phyloP scores from a whole-genome alignment of 2,329 filamentous ascomycete species.

The Fusarium pseudograminearum region DNA sequence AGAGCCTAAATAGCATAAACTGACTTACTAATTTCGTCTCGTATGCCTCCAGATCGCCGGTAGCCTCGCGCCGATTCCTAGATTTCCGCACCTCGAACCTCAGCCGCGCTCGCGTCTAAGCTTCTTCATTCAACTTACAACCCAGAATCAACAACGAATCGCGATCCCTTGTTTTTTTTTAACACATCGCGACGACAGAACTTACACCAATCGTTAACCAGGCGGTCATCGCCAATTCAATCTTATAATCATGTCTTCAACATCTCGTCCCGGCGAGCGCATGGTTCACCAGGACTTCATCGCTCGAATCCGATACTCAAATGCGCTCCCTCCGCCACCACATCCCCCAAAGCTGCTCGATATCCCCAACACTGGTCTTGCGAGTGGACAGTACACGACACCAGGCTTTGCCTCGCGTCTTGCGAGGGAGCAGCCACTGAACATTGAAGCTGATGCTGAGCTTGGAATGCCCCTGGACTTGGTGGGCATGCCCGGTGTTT shows the following conservation, averaged over 20 bases:
- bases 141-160: conserved; percentile 14
- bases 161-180: conserved; percentile 4
- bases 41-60: neutral
- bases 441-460: conserved; percentile 97
- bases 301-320: conserved; percentile 93
- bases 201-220: conserved; percentile 2
- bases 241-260: conserved; percentile 37
- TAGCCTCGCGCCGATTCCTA: conserved; percentile 45
- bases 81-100: conserved; percentile 37
- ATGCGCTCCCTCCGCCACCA: conserved; percentile 92
- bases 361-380: conserved; percentile 91
- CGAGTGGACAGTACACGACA: conserved; percentile 88
- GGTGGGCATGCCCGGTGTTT: conserved; percentile 93
- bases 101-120: conserved; percentile 43
- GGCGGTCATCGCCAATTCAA: conserved; percentile 31
- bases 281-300: conserved; percentile 95
- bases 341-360: conserved; percentile 97
- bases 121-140: conserved; percentile 29
- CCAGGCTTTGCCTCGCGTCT: conserved; percentile 90
- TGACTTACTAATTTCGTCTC: no score
- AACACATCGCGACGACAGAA: conserved; percentile 8
- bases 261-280: conserved; percentile 63
- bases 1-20: no score
- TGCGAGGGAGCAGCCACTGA: conserved; percentile 90
- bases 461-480: conserved; percentile 97